Conservation (phyloP, 352 stramenopile genomes). For the Globisporangium echinulatum region DNA sequence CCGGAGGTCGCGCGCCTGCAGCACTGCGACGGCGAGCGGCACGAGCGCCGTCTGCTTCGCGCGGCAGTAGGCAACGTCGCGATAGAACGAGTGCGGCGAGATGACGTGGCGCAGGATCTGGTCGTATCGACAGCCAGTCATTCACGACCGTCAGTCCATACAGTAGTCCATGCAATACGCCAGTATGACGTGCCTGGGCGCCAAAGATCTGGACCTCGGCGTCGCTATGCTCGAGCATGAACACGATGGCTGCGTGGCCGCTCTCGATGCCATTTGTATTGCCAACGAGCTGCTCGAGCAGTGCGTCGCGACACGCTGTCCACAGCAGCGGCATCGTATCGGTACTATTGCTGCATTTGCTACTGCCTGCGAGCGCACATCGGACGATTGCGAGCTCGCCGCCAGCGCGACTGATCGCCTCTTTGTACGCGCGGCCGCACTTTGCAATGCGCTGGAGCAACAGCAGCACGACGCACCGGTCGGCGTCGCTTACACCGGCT, state of each 20-base stretch:
- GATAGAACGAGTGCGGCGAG: conserved; percentile 44
- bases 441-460: conserved; percentile 40
- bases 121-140: not conserved
- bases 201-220: conserved; percentile 39
- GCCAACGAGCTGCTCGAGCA: conserved; percentile 57
- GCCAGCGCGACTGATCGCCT: conserved; percentile 34
- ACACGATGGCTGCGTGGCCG: conserved; percentile 25
- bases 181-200: conserved; percentile 24
- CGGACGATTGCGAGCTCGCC: conserved; percentile 42
- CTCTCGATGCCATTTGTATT: conserved; percentile 25
- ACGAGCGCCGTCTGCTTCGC: conserved; percentile 33
- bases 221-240: conserved; percentile 34
- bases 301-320: conserved; percentile 26
- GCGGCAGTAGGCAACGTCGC: conserved; percentile 26
- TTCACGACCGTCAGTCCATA: not conserved
- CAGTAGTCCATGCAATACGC: not conserved
- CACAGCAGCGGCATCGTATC: conserved; percentile 17
- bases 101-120: conserved; percentile 56
- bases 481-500: conserved; percentile 6
- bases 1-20: conserved; percentile 27
- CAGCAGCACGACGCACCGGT: conserved; percentile 27
- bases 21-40: conserved; percentile 22
- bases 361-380: conserved; percentile 20
- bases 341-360: conserved; percentile 1
- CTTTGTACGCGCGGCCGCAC: conserved; percentile 30